Percentiles rank a stretch among this genome's conserved stretches.
Evolutionary conservation across 441 rosid genomes (phyloP).

Genomic region (Gossypium schwendimanii): DNA sequence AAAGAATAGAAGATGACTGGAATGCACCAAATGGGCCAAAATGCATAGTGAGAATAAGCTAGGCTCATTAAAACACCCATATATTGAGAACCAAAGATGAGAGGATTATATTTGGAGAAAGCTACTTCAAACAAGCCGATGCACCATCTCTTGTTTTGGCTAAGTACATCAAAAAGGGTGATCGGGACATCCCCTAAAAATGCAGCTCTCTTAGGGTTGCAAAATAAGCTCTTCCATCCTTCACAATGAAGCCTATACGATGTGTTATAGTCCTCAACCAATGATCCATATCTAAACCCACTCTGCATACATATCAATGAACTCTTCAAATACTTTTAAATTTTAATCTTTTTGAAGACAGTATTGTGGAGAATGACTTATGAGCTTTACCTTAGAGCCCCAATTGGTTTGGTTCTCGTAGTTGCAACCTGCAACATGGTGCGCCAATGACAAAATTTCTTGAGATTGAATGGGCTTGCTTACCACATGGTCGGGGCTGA

Average conservation of each 20-base stretch:
- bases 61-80: slow-evolving; percentile 39
- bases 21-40: slow-evolving; percentile 42
- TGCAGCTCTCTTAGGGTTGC: slow-evolving; percentile 50
- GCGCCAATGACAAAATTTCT: background rate
- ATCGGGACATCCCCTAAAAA: slow-evolving; percentile 51
- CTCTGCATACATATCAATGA: slow-evolving; percentile 26
- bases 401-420: slow-evolving; percentile 19
- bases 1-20: slow-evolving; percentile 43
- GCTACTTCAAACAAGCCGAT: slow-evolving; percentile 48
- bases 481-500: background rate
- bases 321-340: background rate
- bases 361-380: background rate
- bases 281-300: slow-evolving; percentile 67
- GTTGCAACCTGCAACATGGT: slow-evolving; percentile 7
- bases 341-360: background rate
- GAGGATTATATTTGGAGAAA: slow-evolving; percentile 33
- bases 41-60: slow-evolving; percentile 32
- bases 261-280: slow-evolving; percentile 64
- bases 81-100: slow-evolving; percentile 29
- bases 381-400: slow-evolving; percentile 16
- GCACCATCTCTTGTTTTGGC: slow-evolving; percentile 57
- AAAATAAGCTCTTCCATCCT: slow-evolving; percentile 58
- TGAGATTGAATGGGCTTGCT: background rate
- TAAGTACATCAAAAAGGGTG: slow-evolving; percentile 31
- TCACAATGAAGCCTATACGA: slow-evolving; percentile 48